A percentile compares a stretch with the other conserved stretches of the same genome.
phyloP scores from a whole-genome alignment of 345 rosid genomes.

The Lepidium didymum region DNA sequence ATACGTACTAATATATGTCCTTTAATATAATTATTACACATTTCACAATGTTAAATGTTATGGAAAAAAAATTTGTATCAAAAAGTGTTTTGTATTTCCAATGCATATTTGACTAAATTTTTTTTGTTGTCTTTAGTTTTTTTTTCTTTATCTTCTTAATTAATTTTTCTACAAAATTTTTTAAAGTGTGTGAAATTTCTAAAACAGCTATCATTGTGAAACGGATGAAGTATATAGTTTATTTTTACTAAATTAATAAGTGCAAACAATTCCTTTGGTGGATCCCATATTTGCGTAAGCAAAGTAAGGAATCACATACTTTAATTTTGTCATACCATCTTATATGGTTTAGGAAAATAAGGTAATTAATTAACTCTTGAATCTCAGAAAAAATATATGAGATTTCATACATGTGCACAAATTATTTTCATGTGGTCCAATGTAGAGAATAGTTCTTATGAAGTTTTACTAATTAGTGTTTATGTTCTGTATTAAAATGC shows the following conservation, averaged over 20 bases:
- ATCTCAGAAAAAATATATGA: no score
- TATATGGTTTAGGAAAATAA: background rate
- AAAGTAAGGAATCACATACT: constrained; percentile 22
- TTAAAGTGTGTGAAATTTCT: no score
- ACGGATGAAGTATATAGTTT: no score
- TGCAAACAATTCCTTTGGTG: background rate
- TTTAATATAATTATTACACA: background rate
- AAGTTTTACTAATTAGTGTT: background rate
- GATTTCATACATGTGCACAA: background rate
- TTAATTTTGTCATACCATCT: background rate
- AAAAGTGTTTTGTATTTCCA: no score
- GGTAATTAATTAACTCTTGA: background rate
- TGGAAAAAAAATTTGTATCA: no score
- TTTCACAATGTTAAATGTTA: no score
- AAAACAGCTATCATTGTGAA: no score
- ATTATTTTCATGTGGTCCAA: background rate
- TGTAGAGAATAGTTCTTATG: background rate
- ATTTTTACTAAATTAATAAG: background rate
- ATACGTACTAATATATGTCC: background rate
- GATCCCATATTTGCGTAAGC: background rate
- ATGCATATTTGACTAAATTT: no score
- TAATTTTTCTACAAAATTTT: no score
- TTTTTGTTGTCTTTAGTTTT: no score
- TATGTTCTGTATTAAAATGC: background rate
- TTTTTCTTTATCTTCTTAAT: no score